Base-by-base conservation (phyloP, 73 alveolate genomes). In the Breviolum minutum region DNA sequence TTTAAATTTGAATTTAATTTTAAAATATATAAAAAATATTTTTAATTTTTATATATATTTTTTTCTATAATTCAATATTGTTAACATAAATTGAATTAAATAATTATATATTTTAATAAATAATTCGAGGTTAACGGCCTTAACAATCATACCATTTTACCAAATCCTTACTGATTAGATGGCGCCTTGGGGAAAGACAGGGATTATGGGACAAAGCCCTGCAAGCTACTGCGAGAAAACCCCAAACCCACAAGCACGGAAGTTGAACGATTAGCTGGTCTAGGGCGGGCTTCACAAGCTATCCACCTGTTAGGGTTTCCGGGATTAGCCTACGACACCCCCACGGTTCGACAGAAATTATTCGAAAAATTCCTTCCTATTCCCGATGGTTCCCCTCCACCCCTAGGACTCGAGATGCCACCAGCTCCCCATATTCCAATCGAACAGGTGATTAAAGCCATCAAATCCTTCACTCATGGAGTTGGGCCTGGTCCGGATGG, bases 401-500 rank as follows among this genome's bases (percentile, higher is more conserved):
- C 16, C 16, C 74, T 12, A 12, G 74, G 16, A 12, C 16, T 64
- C 16, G 74, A 64, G 10, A 20, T 64, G 27, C 12, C 84, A 8
- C 84, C 84, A n/a, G 12, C 30, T n/a, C 40, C 16, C 54, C 54
- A 74, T 74, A 74, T 74, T 8, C 84, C 84, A 13, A 12, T 64
- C 24, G 74, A 64, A 12, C 10, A 12, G 10, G 16, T 64, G 74
- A 16, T 64, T 64, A 64, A 64, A 16, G 74, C 74, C 16, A 64
- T 64, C 16, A 10, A 16, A 12, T 64, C 74, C 16, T 64, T 64
- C 22, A 12, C 84, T 20, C 54, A 8, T 10, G 84, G 84, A 9
- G 27, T n/a, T 20, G 84, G 84, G 22, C 87, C 87, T 13, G 87
- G 87, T 20, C 87, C 87, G 29, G 87, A 79, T 79, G 87, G 87